These are phyloP conservation scores for Cercospora zeae-maydis DNA, from an alignment of 2,329 filamentous ascomycete genomes.

Conservation along the genomic window DNA sequence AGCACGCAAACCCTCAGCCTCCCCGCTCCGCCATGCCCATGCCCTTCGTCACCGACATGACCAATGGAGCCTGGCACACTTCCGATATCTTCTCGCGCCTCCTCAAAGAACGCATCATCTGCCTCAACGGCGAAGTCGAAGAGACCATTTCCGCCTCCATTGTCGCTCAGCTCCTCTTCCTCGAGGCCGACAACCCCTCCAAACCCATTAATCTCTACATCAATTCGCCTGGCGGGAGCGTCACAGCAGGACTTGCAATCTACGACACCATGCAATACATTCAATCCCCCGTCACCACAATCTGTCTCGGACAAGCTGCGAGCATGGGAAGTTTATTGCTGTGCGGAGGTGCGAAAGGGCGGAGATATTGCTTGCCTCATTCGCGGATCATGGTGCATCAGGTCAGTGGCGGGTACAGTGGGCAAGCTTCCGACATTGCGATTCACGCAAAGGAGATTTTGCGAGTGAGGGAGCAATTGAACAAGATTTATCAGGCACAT, in stretches of 20 bases:
- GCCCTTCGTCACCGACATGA: slow-evolving; percentile 47
- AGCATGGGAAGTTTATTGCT: slow-evolving; percentile 91
- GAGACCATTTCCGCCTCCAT: slow-evolving; percentile 88
- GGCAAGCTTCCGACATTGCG: slow-evolving; percentile 75
- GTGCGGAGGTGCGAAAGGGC: slow-evolving; percentile 77
- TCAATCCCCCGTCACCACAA: slow-evolving; percentile 83
- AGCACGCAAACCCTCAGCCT: not conserved
- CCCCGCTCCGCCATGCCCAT: slow-evolving; percentile 34
- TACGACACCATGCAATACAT: slow-evolving; percentile 99
- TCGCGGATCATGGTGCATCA: slow-evolving; percentile 97
- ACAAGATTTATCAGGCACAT: slow-evolving; percentile 83
- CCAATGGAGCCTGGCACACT: slow-evolving; percentile 51
- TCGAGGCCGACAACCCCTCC: slow-evolving; percentile 92
- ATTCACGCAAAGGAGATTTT: slow-evolving; percentile 98
- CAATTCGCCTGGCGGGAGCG: slow-evolving; percentile 90
- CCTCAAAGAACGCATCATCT: slow-evolving; percentile 81
- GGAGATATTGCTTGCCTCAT: slow-evolving; percentile 87
- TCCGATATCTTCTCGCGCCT: slow-evolving; percentile 49
- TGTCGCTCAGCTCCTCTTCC: slow-evolving; percentile 92
- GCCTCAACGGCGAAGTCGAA: slow-evolving; percentile 86
- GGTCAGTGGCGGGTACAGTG: slow-evolving; percentile 70
- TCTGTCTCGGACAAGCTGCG: slow-evolving; percentile 90
- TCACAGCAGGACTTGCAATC: slow-evolving; percentile 80
- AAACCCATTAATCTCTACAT: slow-evolving; percentile 98
- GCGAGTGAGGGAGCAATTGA: slow-evolving; percentile 76